Evolutionary conservation across 768 basidiomycete genomes (phyloP).

Genomic region (Suillus cothurnatus): DNA sequence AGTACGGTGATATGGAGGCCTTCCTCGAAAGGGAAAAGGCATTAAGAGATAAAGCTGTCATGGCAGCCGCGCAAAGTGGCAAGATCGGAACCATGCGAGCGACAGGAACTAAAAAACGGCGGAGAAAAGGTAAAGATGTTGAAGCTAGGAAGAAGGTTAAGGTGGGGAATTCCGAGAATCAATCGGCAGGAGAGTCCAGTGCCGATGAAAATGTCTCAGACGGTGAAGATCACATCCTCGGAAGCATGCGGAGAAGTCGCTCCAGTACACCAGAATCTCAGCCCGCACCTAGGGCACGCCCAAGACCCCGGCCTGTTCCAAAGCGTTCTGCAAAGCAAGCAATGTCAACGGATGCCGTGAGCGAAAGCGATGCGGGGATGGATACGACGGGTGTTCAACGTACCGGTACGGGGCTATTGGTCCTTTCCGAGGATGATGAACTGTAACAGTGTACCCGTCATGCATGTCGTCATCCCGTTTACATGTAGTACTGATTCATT

Average conservation of each 20-base stretch:
- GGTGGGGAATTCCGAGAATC: constrained; percentile 18
- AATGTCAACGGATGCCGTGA: neutral
- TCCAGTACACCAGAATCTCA: constrained; percentile 23
- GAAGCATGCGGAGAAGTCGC: constrained; percentile 25
- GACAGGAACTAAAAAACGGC: constrained; percentile 61
- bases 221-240: constrained; percentile 29
- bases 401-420: constrained; percentile 30
- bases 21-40: constrained; percentile 79
- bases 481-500: constrained; percentile 13
- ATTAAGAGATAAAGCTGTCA: constrained; percentile 55
- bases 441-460: constrained; percentile 16
- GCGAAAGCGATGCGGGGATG: neutral
- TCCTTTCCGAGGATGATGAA: constrained; percentile 45
- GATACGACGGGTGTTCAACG: constrained; percentile 11
- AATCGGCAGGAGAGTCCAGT: constrained; percentile 37
- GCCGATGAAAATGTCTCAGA: constrained; percentile 19
- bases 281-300: constrained; percentile 23
- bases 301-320: constrained; percentile 46
- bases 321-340: constrained; percentile 19
- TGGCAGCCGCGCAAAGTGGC: constrained; percentile 46
- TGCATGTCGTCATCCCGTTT: constrained; percentile 11
- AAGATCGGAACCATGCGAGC: constrained; percentile 46
- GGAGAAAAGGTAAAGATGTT: constrained; percentile 44
- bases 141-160: constrained; percentile 45
- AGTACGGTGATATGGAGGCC: constrained; percentile 76